Evolutionary conservation across 2,329 filamentous ascomycete genomes (phyloP).

Genomic region (Acephala macrosclerotiorum): DNA sequence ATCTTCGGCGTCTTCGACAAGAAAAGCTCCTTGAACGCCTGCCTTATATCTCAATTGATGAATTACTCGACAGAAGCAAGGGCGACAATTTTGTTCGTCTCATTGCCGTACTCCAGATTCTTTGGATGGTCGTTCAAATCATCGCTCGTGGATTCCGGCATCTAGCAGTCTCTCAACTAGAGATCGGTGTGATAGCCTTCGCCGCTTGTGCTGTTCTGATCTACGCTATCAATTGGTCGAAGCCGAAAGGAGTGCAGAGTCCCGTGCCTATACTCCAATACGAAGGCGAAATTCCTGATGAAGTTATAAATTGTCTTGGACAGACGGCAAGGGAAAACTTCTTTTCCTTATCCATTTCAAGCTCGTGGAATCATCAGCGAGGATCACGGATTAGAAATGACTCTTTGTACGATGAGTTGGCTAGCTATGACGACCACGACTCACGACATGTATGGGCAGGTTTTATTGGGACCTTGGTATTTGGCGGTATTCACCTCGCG

Average conservation of each 20-base stretch:
- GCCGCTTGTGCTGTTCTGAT: conserved; percentile 21
- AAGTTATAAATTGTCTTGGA: not conserved
- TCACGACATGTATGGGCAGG: not conserved
- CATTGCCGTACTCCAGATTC: conserved; percentile 19
- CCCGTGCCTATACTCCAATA: conserved; percentile 13
- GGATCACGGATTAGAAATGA: not conserved
- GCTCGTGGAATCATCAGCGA: not conserved
- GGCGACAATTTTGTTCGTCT: conserved; percentile 35
- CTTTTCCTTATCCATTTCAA: not conserved
- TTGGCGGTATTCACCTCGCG: conserved; percentile 14
- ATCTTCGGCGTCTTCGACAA: conserved; percentile 10
- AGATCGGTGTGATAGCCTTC: conserved; percentile 23
- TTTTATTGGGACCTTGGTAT: not conserved
- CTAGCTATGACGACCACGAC: not conserved
- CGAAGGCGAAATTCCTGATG: not conserved
- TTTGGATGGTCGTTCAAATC: conserved; percentile 17
- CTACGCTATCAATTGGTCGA: conserved; percentile 22
- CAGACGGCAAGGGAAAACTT: not conserved
- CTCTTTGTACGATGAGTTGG: not conserved
- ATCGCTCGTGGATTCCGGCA: not conserved
- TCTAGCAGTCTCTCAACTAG: conserved; percentile 18
- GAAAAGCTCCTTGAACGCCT: conserved; percentile 7
- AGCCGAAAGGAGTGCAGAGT: conserved; percentile 20
- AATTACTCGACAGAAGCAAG: conserved; percentile 53
- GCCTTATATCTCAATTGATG: conserved; percentile 52